Evolutionary conservation across 371 early-diverging fungal species (phyloP), one percentile per base, ranked within the genome.

Genomic region (Mucor ambiguus): DNA sequence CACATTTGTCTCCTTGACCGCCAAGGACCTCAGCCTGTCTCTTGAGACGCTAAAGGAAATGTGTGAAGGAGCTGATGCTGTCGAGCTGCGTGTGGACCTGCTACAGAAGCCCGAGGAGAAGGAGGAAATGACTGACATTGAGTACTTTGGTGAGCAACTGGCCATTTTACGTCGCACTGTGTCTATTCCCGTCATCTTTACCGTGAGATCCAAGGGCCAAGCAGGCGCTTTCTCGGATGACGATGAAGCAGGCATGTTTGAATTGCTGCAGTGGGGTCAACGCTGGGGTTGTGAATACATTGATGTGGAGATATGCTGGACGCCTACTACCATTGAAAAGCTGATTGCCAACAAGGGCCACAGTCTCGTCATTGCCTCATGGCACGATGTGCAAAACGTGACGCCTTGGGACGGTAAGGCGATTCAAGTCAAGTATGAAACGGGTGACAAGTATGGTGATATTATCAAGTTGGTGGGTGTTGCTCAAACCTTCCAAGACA

Each of bases 51-150:
- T 96, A 5, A 75, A 77, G 1, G 74, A 81, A 28, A 76, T 95
- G 38, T 86, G 90, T 8, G 88, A 90, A 54, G 97, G 96, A 8
- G 85, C 90, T 0, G 92, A 95, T 69, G 96, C 95, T 22, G 85
- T 98, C 49, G 98, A 98, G 81, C 77, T 97, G 46, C 93, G 98
- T 30, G 96, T 93, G 2, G 98, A 98, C 75, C 79, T 97, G 29
- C 79, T 98, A 44, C 61, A 79, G 60, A 72, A 72, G 18, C 82
- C 85, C 7, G 84, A 83, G 32, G 66, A 79, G 37, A 63, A 65
- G 48, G 70, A 71, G 8, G 63, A 67, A 18, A 70, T 69, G 37
- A 65, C 76, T 16, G 81, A 85, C 52, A 77, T 85, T 7, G 90
- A 91, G 20, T 92, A 87, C 66, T 87, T 95, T 44, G 90, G 87